phyloP scores from a whole-genome alignment of 2,329 filamentous ascomycete species.

The Aspergillus sp. region DNA sequence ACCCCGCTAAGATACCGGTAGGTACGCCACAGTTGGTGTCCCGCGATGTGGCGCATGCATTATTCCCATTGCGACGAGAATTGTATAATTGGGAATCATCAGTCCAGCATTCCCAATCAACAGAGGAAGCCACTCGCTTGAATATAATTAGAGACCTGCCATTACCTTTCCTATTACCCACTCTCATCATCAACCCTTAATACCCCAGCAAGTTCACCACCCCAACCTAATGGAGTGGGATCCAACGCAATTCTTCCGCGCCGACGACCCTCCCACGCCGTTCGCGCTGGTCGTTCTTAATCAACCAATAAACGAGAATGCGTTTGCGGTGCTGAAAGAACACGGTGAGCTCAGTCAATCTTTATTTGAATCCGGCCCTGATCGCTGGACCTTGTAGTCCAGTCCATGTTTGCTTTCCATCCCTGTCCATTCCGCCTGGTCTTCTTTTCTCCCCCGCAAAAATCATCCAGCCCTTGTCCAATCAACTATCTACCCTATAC shows the following conservation, averaged over 20 bases:
- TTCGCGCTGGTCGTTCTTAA: slow-evolving; percentile 61
- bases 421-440: neutral
- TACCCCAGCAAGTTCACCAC: neutral
- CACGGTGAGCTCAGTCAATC: slow-evolving; percentile 29
- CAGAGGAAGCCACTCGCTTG: no score
- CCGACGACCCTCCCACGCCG: slow-evolving; percentile 23
- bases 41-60: neutral
- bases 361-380: no score
- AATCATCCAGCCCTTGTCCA: neutral
- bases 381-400: no score
- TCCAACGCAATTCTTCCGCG: slow-evolving; percentile 41
- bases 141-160: neutral
- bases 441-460: neutral
- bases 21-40: neutral
- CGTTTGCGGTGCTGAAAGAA: slow-evolving; percentile 37
- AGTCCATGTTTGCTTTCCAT: neutral
- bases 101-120: neutral
- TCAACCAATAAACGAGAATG: slow-evolving; percentile 55
- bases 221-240: slow-evolving; percentile 37
- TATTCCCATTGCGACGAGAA: neutral
- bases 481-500: neutral
- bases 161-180: neutral
- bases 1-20: neutral
- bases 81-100: no score
- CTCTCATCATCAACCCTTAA: neutral